Base-by-base conservation (phyloP, 306 rosid species). In the Nissolia schottii region DNA sequence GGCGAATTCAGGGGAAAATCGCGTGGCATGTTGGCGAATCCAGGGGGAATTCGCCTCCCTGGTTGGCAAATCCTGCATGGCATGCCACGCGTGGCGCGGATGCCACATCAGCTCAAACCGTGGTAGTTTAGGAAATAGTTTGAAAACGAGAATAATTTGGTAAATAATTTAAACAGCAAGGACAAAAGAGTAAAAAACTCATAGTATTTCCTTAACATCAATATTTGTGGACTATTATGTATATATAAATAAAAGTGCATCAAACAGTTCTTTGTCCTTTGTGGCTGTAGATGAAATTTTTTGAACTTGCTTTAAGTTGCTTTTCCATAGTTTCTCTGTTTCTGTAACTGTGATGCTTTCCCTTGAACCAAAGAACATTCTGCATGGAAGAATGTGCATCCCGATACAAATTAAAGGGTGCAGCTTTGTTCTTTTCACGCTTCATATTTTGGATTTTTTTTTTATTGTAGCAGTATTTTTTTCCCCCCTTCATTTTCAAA, bases 341-440 rank as follows among this genome's bases (percentile, higher is more conserved):
- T 68, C 7, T 59, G 16, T 5, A 45, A 23, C 3, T 31, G 13
- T 13, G 5, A 9, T 70, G 66, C 72, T 62, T 70, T 64, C 37
- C 31, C 54, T 63, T 7, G 1, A 53, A 48, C 67, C 75, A 50
- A 60, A 77, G 45, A 77, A 70, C 63, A 77, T 61, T 77, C 77
- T 54, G 77, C 71, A 69, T 70, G 70, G 25, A 62, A 61, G 14
- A 49, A 54, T 51, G 77, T 71, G 67, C 77, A 78, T 71, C 62
- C 77, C 48, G 63, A 71, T 51, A 29, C 57, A 41, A 70, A 71
- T 62, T 72, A 72, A 73, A 60, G 68, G 24, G 19, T 50, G 9
- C 70, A 73, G 49, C 63, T 73, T 59, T 73, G 34, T 59, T 72
- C 53, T 51, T 37, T 70, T 55, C 41, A 27, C 49, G 8, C 65